Percentiles rank a stretch among this genome's conserved stretches.
These are phyloP conservation scores for Cynara cardunculus DNA, from an alignment of 129 eudicot species.

Conservation along the genomic window DNA sequence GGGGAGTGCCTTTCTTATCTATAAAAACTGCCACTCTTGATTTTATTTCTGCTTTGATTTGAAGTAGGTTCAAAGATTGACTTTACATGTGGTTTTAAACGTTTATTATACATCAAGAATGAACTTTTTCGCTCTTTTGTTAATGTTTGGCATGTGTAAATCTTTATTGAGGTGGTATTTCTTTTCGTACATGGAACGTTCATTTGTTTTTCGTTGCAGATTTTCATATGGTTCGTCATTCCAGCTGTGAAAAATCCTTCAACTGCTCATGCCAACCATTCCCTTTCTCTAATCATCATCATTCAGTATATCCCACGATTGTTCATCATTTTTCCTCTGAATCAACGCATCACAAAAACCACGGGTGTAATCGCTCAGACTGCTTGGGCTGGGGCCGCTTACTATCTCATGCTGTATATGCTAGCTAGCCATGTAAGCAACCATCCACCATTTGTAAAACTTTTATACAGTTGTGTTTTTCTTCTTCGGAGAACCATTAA, in stretches of 20 bases:
- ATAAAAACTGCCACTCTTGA: background rate
- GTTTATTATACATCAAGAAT: background rate
- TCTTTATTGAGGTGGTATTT: background rate
- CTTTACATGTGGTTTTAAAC: background rate
- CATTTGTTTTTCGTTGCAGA: slow-evolving; percentile 38
- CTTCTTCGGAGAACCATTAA: background rate
- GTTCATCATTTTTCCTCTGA: slow-evolving; percentile 71
- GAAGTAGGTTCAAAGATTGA: background rate
- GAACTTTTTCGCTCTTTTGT: background rate
- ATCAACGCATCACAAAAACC: slow-evolving; percentile 57
- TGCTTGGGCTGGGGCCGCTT: slow-evolving; percentile 90
- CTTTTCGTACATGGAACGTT: background rate
- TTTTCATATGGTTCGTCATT: slow-evolving; percentile 58
- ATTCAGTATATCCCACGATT: slow-evolving; percentile 78
- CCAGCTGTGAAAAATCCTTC: slow-evolving; percentile 37
- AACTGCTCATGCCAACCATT: slow-evolving; percentile 54
- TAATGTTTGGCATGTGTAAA: background rate
- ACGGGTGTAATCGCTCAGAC: slow-evolving; percentile 78
- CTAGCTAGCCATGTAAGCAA: slow-evolving; percentile 88
- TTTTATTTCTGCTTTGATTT: background rate
- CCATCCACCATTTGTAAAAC: background rate
- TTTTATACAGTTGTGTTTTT: background rate
- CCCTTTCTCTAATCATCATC: slow-evolving; percentile 62
- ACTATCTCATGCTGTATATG: slow-evolving; percentile 69
- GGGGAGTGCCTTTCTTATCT: background rate